Percentiles rank a stretch among this genome's conserved stretches.
Evolutionary conservation across 257 asterid species (phyloP).

Genomic region (Craterostigma plantagineum): DNA sequence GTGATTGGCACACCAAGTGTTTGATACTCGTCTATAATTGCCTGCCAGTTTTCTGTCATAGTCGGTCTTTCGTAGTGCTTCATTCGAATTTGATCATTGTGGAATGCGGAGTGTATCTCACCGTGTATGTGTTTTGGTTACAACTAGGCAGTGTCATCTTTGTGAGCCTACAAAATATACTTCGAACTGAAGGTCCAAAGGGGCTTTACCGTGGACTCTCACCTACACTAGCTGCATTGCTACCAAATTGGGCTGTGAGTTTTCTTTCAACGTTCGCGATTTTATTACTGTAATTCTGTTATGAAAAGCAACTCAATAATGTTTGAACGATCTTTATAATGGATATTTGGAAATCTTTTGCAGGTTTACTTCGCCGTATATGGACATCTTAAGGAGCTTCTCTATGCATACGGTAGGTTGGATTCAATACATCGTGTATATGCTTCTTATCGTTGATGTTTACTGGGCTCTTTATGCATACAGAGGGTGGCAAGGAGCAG

Average conservation of each 20-base stretch:
- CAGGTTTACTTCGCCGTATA: constrained; percentile 94
- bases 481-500: constrained; percentile 4
- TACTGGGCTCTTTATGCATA: too few relatives aligned
- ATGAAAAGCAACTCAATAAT: too few relatives aligned
- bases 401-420: constrained; percentile 53
- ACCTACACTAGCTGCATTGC: constrained; percentile 82
- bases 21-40: background rate
- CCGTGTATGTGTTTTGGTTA: background rate
- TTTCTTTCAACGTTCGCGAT: constrained; percentile 4
- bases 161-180: constrained; percentile 51
- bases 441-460: too few relatives aligned
- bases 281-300: background rate
- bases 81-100: background rate
- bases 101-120: background rate
- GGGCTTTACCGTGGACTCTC: constrained; percentile 98
- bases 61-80: background rate
- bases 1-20: background rate
- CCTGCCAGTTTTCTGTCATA: too few relatives aligned
- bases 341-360: constrained; percentile 7
- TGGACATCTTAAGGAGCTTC: constrained; percentile 60
- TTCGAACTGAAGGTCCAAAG: constrained; percentile 59
- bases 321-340: too few relatives aligned
- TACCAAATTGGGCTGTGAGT: constrained; percentile 99
- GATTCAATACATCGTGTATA: background rate
- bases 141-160: constrained; percentile 69